Evolutionary conservation across 2,329 filamentous ascomycete species (phyloP).

Genomic region (Colletotrichum zoysiae): DNA sequence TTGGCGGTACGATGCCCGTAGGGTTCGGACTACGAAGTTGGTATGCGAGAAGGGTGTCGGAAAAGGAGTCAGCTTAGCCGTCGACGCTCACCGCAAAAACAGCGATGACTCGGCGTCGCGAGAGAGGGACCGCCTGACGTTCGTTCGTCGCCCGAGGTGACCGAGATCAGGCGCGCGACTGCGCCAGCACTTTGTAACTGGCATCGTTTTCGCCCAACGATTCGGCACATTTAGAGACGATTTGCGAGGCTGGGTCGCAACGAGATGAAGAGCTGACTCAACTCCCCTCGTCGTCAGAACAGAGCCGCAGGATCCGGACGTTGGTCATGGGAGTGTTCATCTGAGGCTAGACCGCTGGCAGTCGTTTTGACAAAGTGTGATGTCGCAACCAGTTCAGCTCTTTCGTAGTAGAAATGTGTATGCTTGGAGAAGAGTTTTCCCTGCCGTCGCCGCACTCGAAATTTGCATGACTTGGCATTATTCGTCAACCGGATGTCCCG

Average conservation of each 20-base stretch:
- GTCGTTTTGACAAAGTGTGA: not conserved
- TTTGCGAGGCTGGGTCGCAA: not conserved
- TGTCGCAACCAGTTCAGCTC: not conserved
- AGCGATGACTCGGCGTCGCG: not conserved
- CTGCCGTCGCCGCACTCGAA: not conserved
- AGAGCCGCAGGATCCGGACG: slow-evolving; percentile 16
- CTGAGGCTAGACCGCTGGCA: not conserved
- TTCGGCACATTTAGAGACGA: too few relatives aligned
- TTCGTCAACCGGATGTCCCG: slow-evolving; percentile 14
- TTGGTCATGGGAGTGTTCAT: not conserved
- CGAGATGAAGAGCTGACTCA: slow-evolving; percentile 10
- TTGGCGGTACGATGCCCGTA: not conserved
- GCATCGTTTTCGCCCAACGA: not conserved
- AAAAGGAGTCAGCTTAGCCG: slow-evolving; percentile 14
- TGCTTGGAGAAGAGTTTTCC: slow-evolving; percentile 1
- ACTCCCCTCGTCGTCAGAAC: not conserved
- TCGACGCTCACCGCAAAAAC: not conserved
- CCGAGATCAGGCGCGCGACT: not conserved
- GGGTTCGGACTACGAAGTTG: not conserved
- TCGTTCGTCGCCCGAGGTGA: slow-evolving; percentile 2
- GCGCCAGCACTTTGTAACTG: not conserved
- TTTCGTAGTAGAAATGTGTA: too few relatives aligned
- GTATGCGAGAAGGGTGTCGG: not conserved
- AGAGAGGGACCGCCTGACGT: not conserved
- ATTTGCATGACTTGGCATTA: slow-evolving; percentile 23